Evolutionary conservation across 306 rosid genomes (phyloP).

Genomic region (Vigna unguiculata): DNA sequence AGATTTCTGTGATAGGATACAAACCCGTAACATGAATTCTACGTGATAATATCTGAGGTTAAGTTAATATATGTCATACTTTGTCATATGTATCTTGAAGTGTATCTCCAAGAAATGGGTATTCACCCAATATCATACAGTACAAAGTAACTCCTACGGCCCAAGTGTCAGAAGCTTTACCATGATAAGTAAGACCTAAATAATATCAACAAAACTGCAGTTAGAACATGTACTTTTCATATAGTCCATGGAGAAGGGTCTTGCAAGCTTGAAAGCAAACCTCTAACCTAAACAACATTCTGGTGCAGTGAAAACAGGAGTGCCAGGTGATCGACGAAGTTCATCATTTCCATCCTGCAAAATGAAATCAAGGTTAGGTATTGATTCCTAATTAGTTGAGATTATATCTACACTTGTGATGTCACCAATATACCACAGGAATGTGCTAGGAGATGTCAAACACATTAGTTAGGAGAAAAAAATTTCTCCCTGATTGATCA

Average conservation of each 20-base stretch:
- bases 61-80: constrained; percentile 50
- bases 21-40: constrained; percentile 34
- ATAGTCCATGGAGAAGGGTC: constrained; percentile 17
- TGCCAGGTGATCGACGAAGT: constrained; percentile 98
- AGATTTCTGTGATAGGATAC: constrained; percentile 30
- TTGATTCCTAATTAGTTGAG: constrained; percentile 12
- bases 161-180: constrained; percentile 97
- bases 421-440: constrained; percentile 15
- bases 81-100: constrained; percentile 96
- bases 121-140: constrained; percentile 86
- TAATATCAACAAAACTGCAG: constrained; percentile 34
- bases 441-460: neutral
- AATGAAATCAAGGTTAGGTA: constrained; percentile 41
- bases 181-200: constrained; percentile 83
- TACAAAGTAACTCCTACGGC: constrained; percentile 98
- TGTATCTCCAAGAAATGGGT: constrained; percentile 98
- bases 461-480: neutral
- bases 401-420: constrained; percentile 22
- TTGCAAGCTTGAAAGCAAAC: constrained; percentile 37
- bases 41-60: neutral
- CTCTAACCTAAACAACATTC: constrained; percentile 91
- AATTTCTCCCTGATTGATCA: constrained; percentile 6
- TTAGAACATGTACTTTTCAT: constrained; percentile 24
- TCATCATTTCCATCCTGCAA: constrained; percentile 88
- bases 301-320: constrained; percentile 99